phyloP scores from a whole-genome alignment of 495 filamentous ascomycete genomes.

The Aspergillus haitiensis region DNA sequence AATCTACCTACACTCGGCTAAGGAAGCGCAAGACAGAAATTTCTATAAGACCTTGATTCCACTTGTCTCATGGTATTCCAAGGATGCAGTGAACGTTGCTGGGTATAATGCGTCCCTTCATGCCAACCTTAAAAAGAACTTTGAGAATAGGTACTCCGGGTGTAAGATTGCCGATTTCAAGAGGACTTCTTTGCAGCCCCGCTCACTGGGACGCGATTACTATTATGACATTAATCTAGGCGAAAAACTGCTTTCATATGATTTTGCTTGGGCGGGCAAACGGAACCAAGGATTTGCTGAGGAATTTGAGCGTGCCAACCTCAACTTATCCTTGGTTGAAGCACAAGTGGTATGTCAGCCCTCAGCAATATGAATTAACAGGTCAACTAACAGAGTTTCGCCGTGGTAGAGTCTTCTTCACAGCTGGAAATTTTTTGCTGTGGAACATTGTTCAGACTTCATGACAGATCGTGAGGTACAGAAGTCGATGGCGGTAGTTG shows the following conservation, averaged over 20 bases:
- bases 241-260: constrained; percentile 69
- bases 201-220: constrained; percentile 67
- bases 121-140: constrained; percentile 78
- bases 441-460: constrained; percentile 76
- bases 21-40: constrained; percentile 65
- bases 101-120: constrained; percentile 86
- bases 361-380: neutral
- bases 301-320: constrained; percentile 82
- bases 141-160: constrained; percentile 70
- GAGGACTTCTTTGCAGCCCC: constrained; percentile 61
- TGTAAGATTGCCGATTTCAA: constrained; percentile 74
- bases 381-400: neutral
- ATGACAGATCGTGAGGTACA: constrained; percentile 61
- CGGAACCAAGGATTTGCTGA: constrained; percentile 68
- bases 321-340: constrained; percentile 87
- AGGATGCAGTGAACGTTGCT: constrained; percentile 69
- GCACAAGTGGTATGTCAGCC: constrained; percentile 74
- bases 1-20: constrained; percentile 82
- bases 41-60: constrained; percentile 69
- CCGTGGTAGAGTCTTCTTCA: constrained; percentile 65
- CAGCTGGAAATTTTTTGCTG: constrained; percentile 84
- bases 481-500: constrained; percentile 64
- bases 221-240: constrained; percentile 80
- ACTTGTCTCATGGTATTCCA: constrained; percentile 71
- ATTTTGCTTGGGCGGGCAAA: constrained; percentile 71